These are phyloP conservation scores for Mycena vitilis DNA, from an alignment of 768 basidiomycete genomes.

Conservation along the genomic window DNA sequence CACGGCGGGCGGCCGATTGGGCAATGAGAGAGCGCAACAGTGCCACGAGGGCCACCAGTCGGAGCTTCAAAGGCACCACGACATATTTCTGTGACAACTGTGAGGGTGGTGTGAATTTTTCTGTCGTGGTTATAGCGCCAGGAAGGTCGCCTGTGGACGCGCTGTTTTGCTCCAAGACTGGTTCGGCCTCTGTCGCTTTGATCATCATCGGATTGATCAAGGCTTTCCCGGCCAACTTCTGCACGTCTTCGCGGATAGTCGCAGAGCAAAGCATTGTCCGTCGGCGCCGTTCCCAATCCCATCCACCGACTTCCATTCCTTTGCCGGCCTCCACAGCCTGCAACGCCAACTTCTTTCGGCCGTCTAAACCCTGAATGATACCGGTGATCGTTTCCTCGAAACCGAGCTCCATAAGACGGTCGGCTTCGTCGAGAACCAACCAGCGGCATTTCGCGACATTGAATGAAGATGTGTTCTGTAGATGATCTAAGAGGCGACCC, in stretches of 20 bases:
- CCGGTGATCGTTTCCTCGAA: constrained; percentile 96
- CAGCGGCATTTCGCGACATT: constrained; percentile 94
- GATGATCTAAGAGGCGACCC: constrained; percentile 93
- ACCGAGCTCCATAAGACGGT: constrained; percentile 96
- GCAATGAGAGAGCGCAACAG: constrained; percentile 85
- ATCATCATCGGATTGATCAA: constrained; percentile 85
- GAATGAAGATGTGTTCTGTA: constrained; percentile 95
- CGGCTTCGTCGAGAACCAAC: constrained; percentile 97
- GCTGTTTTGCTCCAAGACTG: constrained; percentile 37
- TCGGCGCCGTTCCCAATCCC: constrained; percentile 84
- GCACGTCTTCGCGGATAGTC: constrained; percentile 94
- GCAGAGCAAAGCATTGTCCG: constrained; percentile 96
- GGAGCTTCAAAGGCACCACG: constrained; percentile 90
- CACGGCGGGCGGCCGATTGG: constrained; percentile 62
- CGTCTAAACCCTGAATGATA: constrained; percentile 89
- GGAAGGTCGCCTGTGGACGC: constrained; percentile 34
- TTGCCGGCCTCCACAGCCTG: constrained; percentile 76
- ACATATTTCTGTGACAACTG: constrained; percentile 94
- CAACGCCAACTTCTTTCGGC: constrained; percentile 77
- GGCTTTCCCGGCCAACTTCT: constrained; percentile 89
- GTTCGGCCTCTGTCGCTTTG: constrained; percentile 73
- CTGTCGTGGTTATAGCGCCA: constrained; percentile 42
- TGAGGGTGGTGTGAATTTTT: constrained; percentile 92
- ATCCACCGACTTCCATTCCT: constrained; percentile 80
- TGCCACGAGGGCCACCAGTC: constrained; percentile 91